Conservation (phyloP, 352 stramenopile species). For the Pythium oligandrum region DNA sequence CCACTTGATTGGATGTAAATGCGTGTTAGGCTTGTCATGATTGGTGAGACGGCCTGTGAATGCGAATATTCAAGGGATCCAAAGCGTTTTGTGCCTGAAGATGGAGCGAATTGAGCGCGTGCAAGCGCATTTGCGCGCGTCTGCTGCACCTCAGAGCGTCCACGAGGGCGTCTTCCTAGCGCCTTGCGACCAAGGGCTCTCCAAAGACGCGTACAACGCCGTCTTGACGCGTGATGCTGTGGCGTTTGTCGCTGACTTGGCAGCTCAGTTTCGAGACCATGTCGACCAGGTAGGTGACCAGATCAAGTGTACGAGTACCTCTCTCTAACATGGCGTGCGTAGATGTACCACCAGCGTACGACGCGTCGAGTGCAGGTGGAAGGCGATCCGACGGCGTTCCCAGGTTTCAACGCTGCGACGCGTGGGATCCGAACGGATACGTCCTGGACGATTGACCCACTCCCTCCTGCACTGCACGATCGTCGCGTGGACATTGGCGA, state of each 20-base stretch:
- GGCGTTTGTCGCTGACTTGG: conserved; percentile 83
- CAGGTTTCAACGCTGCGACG: conserved; percentile 80
- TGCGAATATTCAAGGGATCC: no score
- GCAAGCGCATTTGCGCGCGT: conserved; percentile 8
- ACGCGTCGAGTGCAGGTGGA: conserved; percentile 28
- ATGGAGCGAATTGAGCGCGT: conserved; percentile 24
- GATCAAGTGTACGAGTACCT: background rate
- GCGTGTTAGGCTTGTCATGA: background rate
- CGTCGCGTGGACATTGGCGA: conserved; percentile 94
- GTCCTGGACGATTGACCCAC: conserved; percentile 50
- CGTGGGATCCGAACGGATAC: conserved; percentile 56
- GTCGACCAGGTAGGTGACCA: conserved; percentile 28
- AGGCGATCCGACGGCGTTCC: conserved; percentile 57
- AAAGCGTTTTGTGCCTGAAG: background rate
- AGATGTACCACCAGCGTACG: conserved; percentile 63
- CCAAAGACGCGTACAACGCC: conserved; percentile 32
- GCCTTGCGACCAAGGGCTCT: conserved; percentile 11
- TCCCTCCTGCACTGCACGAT: conserved; percentile 76
- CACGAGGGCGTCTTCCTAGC: conserved; percentile 13
- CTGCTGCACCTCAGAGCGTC: background rate
- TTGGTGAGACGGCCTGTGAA: no score
- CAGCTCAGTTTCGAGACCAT: conserved; percentile 62
- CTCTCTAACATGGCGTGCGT: conserved; percentile 1
- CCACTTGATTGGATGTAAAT: background rate
- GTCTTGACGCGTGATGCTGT: conserved; percentile 86